Percentiles rank a stretch among this genome's conserved stretches.
Conservation (phyloP, 139 green algal species). For the Chlorella sp. region DNA sequence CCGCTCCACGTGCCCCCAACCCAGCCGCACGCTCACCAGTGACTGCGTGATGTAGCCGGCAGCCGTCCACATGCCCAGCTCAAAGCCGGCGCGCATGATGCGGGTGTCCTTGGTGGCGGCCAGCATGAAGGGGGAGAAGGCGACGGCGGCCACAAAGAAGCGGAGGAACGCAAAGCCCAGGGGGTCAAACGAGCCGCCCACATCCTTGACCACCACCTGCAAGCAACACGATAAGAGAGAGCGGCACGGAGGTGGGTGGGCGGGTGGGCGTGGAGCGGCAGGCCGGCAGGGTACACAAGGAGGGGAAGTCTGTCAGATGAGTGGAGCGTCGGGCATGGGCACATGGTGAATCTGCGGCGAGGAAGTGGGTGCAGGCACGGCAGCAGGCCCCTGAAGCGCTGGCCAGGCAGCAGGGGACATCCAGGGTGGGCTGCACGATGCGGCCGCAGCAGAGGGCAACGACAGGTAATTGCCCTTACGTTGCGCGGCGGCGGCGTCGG, state of each 20-base stretch:
- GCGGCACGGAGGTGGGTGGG: not conserved
- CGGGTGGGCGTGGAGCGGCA: not conserved
- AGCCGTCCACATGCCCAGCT: slow-evolving; percentile 56
- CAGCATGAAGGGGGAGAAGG: slow-evolving; percentile 53
- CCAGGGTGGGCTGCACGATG: too few relatives aligned
- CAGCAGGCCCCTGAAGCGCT: too few relatives aligned
- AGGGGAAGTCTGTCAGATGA: too few relatives aligned
- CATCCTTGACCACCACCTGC: slow-evolving; percentile 55
- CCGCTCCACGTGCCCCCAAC: too few relatives aligned
- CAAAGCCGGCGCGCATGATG: slow-evolving; percentile 42
- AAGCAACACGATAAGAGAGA: not conserved
- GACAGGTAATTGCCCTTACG: too few relatives aligned
- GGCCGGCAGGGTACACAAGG: not conserved
- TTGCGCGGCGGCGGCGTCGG: too few relatives aligned
- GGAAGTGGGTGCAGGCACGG: too few relatives aligned
- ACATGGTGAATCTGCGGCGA: too few relatives aligned
- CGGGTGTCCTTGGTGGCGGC: slow-evolving; percentile 9
- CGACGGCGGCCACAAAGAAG: slow-evolving; percentile 53
- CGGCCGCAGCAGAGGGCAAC: too few relatives aligned
- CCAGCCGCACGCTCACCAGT: not conserved
- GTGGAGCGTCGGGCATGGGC: not conserved
- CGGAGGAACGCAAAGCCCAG: slow-evolving; percentile 45
- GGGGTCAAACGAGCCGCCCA: slow-evolving; percentile 37
- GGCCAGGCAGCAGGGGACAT: too few relatives aligned
- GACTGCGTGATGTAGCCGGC: slow-evolving; percentile 68